A percentile compares a stretch with the other conserved stretches of the same genome.
These are phyloP conservation scores for Xerocomellus amylosporus DNA, from an alignment of 768 basidiomycete genomes.

Conservation along the genomic window DNA sequence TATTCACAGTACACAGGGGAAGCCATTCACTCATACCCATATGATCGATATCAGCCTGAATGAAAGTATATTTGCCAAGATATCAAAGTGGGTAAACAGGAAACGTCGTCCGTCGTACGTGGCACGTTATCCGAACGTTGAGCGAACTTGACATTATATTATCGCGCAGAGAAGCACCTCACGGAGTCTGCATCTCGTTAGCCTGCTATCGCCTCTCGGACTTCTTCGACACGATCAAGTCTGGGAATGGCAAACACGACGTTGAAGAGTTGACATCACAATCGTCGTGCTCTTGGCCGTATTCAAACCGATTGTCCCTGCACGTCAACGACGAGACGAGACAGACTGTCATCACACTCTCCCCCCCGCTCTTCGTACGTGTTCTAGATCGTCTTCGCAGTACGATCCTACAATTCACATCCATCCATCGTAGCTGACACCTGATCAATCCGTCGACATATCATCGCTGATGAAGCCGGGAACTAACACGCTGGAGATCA, in stretches of 20 bases:
- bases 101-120: constrained; percentile 31
- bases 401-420: background rate
- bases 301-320: constrained; percentile 21
- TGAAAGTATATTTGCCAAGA: constrained; percentile 24
- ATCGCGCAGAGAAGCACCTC: constrained; percentile 31
- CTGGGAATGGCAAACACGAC: constrained; percentile 12
- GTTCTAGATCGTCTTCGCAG: constrained; percentile 11
- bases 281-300: constrained; percentile 45
- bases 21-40: constrained; percentile 19
- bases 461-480: constrained; percentile 43
- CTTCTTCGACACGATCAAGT: constrained; percentile 16
- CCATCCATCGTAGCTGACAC: constrained; percentile 37
- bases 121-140: background rate
- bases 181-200: constrained; percentile 44
- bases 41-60: constrained; percentile 29
- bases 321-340: constrained; percentile 5
- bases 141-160: background rate
- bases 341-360: constrained; percentile 17
- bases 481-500: constrained; percentile 42
- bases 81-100: constrained; percentile 41
- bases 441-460: constrained; percentile 51
- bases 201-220: constrained; percentile 41
- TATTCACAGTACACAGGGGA: constrained; percentile 18
- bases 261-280: constrained; percentile 23
- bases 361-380: constrained; percentile 37